phyloP scores from a whole-genome alignment of 2,329 filamentous ascomycete genomes.

The Sporothrix humicola region DNA sequence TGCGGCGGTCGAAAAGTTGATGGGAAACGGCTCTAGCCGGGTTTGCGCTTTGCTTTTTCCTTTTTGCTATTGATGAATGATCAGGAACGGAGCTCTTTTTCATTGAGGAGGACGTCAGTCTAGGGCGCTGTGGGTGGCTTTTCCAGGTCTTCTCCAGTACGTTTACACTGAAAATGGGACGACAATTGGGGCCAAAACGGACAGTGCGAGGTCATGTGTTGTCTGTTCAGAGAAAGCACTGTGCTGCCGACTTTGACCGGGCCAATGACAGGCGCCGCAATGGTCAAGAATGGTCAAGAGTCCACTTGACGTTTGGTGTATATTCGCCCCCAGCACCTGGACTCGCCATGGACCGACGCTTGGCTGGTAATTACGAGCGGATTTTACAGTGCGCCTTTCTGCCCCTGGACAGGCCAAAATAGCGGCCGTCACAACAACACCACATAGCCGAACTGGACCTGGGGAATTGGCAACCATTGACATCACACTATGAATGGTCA shows the following conservation, averaged over 20 bases:
- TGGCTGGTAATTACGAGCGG: slow-evolving; percentile 31
- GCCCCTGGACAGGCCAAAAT: not conserved
- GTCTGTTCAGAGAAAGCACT: not conserved
- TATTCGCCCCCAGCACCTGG: not conserved
- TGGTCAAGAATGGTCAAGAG: slow-evolving; percentile 41
- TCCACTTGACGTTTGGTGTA: not conserved
- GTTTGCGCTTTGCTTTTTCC: too few species aligned
- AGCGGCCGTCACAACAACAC: not conserved
- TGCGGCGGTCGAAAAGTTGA: too few species aligned
- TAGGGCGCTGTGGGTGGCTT: too few species aligned
- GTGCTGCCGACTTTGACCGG: slow-evolving; percentile 35
- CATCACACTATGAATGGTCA: not conserved
- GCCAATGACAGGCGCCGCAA: slow-evolving; percentile 42
- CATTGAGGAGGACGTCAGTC: too few species aligned
- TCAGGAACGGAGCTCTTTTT: not conserved
- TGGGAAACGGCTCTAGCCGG: not conserved
- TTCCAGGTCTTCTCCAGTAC: not conserved
- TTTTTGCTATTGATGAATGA: not conserved
- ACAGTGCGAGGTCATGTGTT: slow-evolving; percentile 1
- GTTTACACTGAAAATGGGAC: not conserved
- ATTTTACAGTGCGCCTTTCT: not conserved
- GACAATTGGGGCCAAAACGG: not conserved
- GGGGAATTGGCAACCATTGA: not conserved
- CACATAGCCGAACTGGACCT: not conserved
- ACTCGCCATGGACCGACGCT: not conserved